These are phyloP conservation scores for Sporobolomyces phaffii DNA, from an alignment of 768 basidiomycete genomes.

Conservation along the genomic window DNA sequence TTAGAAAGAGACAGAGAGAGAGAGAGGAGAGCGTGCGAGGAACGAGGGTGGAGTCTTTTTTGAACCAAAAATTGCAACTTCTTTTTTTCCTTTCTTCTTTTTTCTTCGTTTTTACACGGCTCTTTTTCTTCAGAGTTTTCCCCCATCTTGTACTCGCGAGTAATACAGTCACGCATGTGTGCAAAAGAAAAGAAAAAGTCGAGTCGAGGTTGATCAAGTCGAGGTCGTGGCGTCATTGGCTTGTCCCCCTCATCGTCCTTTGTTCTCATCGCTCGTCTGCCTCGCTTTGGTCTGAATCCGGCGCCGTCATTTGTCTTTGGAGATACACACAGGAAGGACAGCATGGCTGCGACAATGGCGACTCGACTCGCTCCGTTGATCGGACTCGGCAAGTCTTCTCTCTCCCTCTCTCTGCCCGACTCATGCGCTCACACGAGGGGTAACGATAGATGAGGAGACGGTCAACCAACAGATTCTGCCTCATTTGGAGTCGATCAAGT, in stretches of 20 bases:
- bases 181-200: neutral
- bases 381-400: constrained; percentile 15
- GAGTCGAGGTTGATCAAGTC: neutral
- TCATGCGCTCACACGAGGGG: neutral
- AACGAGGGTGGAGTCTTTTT: too few species aligned
- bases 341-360: neutral
- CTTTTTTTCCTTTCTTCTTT: neutral
- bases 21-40: too few species aligned
- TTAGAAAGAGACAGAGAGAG: neutral
- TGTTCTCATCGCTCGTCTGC: too few species aligned
- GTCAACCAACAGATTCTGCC: constrained; percentile 12
- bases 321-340: too few species aligned
- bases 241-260: neutral
- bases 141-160: neutral
- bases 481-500: constrained; percentile 1
- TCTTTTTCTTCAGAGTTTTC: too few species aligned
- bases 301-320: too few species aligned
- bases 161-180: neutral
- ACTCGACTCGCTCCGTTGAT: constrained; percentile 20
- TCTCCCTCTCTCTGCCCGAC: neutral
- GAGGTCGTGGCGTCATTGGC: neutral
- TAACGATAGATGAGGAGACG: constrained; percentile 3
- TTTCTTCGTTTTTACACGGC: neutral
- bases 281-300: too few species aligned
- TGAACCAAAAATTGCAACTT: neutral